Evolutionary conservation across 768 basidiomycete species (phyloP).

Genomic region (Harrya chromipes): DNA sequence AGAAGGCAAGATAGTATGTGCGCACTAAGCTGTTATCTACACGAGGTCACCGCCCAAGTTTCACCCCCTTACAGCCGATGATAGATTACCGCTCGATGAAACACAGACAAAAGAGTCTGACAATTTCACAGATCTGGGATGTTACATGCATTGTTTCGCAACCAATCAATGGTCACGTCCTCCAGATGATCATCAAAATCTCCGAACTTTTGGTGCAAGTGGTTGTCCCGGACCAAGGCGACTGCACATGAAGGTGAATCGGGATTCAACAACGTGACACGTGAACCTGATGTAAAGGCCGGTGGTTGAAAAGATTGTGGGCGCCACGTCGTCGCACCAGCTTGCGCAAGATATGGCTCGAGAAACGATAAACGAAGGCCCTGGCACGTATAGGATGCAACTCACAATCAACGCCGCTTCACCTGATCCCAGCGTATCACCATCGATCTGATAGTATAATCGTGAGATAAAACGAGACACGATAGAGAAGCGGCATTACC

Average conservation of each 20-base stretch:
- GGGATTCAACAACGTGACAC: slow-evolving; percentile 45
- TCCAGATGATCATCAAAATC: slow-evolving; percentile 86
- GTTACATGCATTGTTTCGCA: slow-evolving; percentile 38
- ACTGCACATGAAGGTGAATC: slow-evolving; percentile 48
- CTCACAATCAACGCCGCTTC: slow-evolving; percentile 59
- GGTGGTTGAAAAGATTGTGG: slow-evolving; percentile 36
- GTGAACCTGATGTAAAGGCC: slow-evolving; percentile 46
- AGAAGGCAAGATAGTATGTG: not conserved
- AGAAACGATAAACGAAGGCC: slow-evolving; percentile 6
- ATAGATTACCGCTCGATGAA: too few species aligned
- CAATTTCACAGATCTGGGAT: slow-evolving; percentile 17
- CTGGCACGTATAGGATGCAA: slow-evolving; percentile 6
- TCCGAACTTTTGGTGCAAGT: slow-evolving; percentile 57
- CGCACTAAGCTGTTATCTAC: not conserved
- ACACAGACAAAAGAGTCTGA: not conserved
- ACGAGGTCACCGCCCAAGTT: not conserved
- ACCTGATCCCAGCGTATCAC: slow-evolving; percentile 49
- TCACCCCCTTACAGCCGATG: not conserved
- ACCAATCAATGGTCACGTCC: slow-evolving; percentile 56
- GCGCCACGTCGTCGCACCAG: slow-evolving; percentile 45
- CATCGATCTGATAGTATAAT: slow-evolving; percentile 49
- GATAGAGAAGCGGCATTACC: slow-evolving; percentile 38
- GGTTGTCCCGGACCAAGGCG: slow-evolving; percentile 45
- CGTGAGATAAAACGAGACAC: slow-evolving; percentile 6
- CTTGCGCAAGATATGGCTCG: slow-evolving; percentile 51